Evolutionary conservation across 768 basidiomycete species (phyloP).

Genomic region (Pulveroboletus sp.): DNA sequence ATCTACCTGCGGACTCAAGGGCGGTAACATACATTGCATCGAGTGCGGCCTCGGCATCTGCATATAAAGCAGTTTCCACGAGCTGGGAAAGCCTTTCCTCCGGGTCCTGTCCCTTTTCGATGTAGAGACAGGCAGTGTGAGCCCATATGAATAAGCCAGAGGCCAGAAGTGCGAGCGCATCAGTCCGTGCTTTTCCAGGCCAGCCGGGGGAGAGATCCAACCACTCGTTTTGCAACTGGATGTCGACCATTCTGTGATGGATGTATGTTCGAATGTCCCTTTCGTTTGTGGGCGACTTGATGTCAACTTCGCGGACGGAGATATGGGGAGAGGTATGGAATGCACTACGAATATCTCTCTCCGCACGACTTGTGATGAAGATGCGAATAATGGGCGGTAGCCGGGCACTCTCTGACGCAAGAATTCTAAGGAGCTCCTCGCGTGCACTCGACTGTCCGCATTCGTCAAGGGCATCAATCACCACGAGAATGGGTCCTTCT

Average conservation of each 20-base stretch:
- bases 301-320: constrained; percentile 21
- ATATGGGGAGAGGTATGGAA: constrained; percentile 14
- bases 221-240: constrained; percentile 25
- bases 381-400: constrained; percentile 26
- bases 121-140: constrained; percentile 29
- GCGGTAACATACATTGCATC: constrained; percentile 30
- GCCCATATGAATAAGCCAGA: constrained; percentile 34
- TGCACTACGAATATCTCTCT: constrained; percentile 22
- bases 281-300: constrained; percentile 22
- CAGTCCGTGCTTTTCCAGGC: constrained; percentile 21
- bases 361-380: constrained; percentile 32
- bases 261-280: constrained; percentile 25
- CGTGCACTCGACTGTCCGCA: constrained; percentile 23
- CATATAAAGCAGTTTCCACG: constrained; percentile 15
- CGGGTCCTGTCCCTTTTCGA: constrained; percentile 29
- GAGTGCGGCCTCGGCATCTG: constrained; percentile 25
- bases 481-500: constrained; percentile 27
- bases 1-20: constrained; percentile 27
- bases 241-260: constrained; percentile 23
- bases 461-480: constrained; percentile 37
- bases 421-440: constrained; percentile 25
- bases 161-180: constrained; percentile 23
- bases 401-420: constrained; percentile 20
- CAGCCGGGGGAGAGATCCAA: constrained; percentile 26
- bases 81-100: constrained; percentile 27